These are phyloP conservation scores for Pseudocercospora fijiensis DNA, from an alignment of 2,329 filamentous ascomycete species.

Conservation along the genomic window DNA sequence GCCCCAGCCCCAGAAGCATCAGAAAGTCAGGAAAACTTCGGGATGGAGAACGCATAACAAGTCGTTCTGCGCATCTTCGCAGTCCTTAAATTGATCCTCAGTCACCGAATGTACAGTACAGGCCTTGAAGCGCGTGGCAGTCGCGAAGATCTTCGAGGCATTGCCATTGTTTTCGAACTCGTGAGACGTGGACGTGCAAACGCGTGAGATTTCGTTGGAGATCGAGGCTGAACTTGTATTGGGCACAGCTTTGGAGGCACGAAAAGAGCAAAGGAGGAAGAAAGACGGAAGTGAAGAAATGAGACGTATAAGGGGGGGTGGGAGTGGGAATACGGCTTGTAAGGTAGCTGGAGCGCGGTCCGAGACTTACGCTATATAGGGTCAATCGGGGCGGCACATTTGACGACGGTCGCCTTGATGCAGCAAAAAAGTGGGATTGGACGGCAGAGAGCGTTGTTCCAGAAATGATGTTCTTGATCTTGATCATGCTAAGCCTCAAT, in stretches of 20 bases:
- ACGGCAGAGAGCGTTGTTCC: not conserved
- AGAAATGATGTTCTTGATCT: not conserved
- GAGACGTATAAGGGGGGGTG: not conserved
- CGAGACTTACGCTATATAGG: not conserved
- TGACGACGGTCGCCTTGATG: not conserved
- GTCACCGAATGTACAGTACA: too few species aligned
- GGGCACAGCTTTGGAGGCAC: not conserved
- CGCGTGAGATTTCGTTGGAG: not conserved
- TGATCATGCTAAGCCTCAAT: not conserved
- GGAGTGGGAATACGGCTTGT: not conserved
- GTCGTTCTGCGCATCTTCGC: too few species aligned
- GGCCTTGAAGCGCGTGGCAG: not conserved
- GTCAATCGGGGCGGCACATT: not conserved
- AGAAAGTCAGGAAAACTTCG: too few species aligned
- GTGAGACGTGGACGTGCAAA: not conserved
- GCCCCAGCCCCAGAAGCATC: too few species aligned
- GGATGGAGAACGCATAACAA: too few species aligned
- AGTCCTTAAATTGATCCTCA: too few species aligned
- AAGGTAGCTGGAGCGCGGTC: not conserved
- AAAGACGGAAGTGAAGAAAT: not conserved
- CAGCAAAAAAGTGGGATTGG: not conserved
- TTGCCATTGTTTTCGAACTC: not conserved
- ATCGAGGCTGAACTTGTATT: not conserved
- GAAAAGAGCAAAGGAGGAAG: not conserved
- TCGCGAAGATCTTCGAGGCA: not conserved